Percentiles rank a stretch among this genome's conserved stretches.
phyloP scores from a whole-genome alignment of 2,329 filamentous ascomycete species.

The Fusarium sp. region DNA sequence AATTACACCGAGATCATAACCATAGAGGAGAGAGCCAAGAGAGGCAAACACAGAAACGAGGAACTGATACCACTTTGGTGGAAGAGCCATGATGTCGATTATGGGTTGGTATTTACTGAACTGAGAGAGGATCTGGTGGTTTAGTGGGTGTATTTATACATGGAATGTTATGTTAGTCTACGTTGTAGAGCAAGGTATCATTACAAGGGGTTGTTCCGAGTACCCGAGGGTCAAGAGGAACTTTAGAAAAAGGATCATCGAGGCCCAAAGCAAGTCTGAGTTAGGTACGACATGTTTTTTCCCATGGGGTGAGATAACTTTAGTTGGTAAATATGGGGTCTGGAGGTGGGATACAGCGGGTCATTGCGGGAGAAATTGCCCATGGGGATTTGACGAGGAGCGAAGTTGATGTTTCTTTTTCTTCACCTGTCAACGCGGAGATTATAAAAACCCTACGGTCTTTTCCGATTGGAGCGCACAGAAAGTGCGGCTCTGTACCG shows the following conservation, averaged over 20 bases:
- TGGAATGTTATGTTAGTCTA: not conserved
- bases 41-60: slow-evolving; percentile 49
- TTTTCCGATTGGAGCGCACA: slow-evolving; percentile 19
- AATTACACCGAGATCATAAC: slow-evolving; percentile 28
- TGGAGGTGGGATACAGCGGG: no score
- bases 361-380: slow-evolving; percentile 9
- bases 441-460: not conserved
- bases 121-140: not conserved
- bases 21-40: slow-evolving; percentile 16
- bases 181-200: not conserved
- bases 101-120: not conserved
- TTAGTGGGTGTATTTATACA: slow-evolving; percentile 11
- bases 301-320: slow-evolving; percentile 1
- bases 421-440: not conserved
- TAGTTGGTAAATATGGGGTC: slow-evolving; percentile 6
- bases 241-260: not conserved
- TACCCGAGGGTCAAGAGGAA: not conserved
- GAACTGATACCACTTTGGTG: slow-evolving; percentile 59
- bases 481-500: slow-evolving; percentile 1
- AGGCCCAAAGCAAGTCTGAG: not conserved
- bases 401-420: not conserved
- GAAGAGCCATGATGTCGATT: slow-evolving; percentile 50
- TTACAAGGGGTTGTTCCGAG: slow-evolving; percentile 8
- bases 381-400: not conserved
- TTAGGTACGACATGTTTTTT: not conserved